Percentiles rank a stretch among this genome's conserved stretches.
These are phyloP conservation scores for Juncus effusus DNA, from an alignment of 176 grass and related monocot genomes.

Conservation along the genomic window DNA sequence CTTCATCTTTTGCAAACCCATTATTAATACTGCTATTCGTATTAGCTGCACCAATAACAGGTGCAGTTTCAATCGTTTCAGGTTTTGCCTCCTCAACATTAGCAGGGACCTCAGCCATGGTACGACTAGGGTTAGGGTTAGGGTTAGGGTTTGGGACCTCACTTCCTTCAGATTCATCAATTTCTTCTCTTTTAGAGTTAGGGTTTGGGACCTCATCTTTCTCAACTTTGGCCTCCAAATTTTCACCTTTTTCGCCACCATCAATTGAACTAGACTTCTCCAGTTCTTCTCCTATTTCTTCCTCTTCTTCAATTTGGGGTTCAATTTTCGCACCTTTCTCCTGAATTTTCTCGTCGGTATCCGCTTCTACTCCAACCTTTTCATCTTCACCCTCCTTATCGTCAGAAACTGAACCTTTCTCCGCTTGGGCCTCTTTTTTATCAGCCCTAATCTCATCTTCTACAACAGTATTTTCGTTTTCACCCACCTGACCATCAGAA, in stretches of 20 bases:
- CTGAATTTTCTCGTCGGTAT: not conserved
- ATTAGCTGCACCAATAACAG: slow-evolving; percentile 15
- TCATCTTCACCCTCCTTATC: too few species aligned
- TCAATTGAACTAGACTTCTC: not conserved
- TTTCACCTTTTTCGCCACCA: slow-evolving; percentile 15
- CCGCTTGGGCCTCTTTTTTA: slow-evolving; percentile 9
- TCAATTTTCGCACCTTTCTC: slow-evolving; percentile 1
- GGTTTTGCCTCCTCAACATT: slow-evolving; percentile 27
- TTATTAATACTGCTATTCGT: slow-evolving; percentile 9
- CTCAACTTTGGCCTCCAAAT: not conserved
- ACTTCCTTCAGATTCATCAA: slow-evolving; percentile 7
- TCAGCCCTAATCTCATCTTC: slow-evolving; percentile 22
- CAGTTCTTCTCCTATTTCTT: slow-evolving; percentile 1
- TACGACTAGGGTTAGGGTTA: not conserved
- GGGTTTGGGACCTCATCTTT: slow-evolving; percentile 13
- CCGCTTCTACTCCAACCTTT: not conserved
- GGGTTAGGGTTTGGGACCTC: not conserved
- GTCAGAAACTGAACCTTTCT: slow-evolving; percentile 6
- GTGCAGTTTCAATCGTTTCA: slow-evolving; percentile 25
- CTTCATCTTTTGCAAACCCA: slow-evolving; percentile 15
- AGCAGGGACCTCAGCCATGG: not conserved
- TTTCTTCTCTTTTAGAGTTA: not conserved
- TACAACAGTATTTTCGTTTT: not conserved
- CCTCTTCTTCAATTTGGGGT: not conserved
- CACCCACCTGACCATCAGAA: slow-evolving; percentile 18